These are phyloP conservation scores for Dryadomyces quercus-mongolicae DNA, from an alignment of 2,329 filamentous ascomycete genomes.

Conservation along the genomic window DNA sequence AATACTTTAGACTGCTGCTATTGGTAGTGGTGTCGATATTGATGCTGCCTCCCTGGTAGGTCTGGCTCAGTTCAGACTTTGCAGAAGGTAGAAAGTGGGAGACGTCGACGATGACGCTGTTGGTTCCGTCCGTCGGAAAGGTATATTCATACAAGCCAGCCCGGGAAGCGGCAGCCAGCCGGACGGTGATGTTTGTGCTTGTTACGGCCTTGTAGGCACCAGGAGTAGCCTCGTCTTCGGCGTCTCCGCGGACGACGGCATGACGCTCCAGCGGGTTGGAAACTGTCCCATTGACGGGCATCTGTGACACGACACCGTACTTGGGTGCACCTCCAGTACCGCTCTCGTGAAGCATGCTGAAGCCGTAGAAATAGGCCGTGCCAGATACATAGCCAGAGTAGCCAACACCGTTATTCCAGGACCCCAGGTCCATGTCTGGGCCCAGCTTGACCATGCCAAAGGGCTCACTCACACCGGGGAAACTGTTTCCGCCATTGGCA, in stretches of 20 bases:
- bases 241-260: conserved; percentile 39
- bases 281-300: conserved; percentile 34
- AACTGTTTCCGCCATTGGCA: conserved; percentile 33
- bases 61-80: conserved; percentile 48
- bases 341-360: conserved; percentile 53
- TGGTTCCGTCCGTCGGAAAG: conserved; percentile 23
- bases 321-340: conserved; percentile 59
- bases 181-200: conserved; percentile 40
- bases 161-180: conserved; percentile 43
- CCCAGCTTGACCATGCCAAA: conserved; percentile 37
- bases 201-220: conserved; percentile 50
- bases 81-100: conserved; percentile 54
- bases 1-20: conserved; percentile 33
- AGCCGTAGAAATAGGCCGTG: conserved; percentile 32
- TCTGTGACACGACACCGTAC: conserved; percentile 53
- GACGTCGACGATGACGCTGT: conserved; percentile 45
- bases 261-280: conserved; percentile 32
- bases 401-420: conserved; percentile 30
- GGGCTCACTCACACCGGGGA: conserved; percentile 35
- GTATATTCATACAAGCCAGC: conserved; percentile 49
- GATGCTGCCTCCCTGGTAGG: conserved; percentile 49
- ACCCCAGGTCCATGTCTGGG: conserved; percentile 26
- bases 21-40: conserved; percentile 20
- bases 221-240: conserved; percentile 28
- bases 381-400: conserved; percentile 38